Evolutionary conservation across 768 basidiomycete genomes (phyloP).

Genomic region (Leccinum sublutescens): DNA sequence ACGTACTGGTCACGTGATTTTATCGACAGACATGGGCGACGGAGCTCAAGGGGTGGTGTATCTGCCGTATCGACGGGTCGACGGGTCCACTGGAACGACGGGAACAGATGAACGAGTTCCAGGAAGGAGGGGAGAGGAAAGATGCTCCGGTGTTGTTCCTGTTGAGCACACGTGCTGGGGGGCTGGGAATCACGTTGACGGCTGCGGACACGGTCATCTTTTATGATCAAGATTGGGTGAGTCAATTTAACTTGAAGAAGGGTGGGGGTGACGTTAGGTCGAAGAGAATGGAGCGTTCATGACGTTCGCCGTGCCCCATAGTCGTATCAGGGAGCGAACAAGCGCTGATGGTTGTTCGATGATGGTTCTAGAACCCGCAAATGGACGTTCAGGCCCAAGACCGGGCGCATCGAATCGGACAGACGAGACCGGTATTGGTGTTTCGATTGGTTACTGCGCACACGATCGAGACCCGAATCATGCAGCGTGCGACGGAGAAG

Average conservation of each 20-base stretch:
- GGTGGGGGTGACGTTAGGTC: background rate
- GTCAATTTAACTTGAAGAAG: background rate
- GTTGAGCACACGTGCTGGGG: constrained; percentile 91
- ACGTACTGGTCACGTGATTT: background rate
- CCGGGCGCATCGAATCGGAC: constrained; percentile 93
- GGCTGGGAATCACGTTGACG: constrained; percentile 93
- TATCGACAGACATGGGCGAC: constrained; percentile 65
- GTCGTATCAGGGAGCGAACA: background rate
- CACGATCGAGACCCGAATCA: constrained; percentile 90
- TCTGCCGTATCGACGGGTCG: constrained; percentile 92
- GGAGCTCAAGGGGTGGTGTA: constrained; percentile 75
- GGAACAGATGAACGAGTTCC: constrained; percentile 83
- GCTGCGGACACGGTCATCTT: constrained; percentile 46
- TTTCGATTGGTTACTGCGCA: constrained; percentile 85
- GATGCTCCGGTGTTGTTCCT: constrained; percentile 78
- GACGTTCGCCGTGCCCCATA: background rate
- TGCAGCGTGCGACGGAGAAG: constrained; percentile 85
- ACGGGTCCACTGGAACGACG: constrained; percentile 80
- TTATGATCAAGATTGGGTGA: constrained; percentile 25
- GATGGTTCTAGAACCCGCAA: constrained; percentile 71
- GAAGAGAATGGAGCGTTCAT: background rate
- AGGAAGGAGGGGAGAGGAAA: constrained; percentile 59
- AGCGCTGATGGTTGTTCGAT: background rate
- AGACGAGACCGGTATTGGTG: constrained; percentile 86
- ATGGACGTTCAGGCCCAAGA: constrained; percentile 97